Evolutionary conservation across 2,329 filamentous ascomycete genomes (phyloP).

Genomic region (Aspergillus vadensis): DNA sequence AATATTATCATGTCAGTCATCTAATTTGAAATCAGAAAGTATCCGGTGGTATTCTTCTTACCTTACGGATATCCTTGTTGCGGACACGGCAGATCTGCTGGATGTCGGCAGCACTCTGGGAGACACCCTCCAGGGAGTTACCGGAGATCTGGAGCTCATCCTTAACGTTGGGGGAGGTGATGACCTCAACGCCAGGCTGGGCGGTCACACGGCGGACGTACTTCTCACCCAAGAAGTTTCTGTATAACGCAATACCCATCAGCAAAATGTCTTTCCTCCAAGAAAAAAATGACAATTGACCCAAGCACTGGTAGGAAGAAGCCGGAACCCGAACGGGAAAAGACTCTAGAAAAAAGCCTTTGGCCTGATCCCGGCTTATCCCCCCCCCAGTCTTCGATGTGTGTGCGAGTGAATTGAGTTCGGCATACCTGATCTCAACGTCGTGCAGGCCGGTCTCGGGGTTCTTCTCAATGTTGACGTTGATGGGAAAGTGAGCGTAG

Average conservation of each 20-base stretch:
- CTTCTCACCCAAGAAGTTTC: conserved; percentile 99
- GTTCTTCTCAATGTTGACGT: conserved; percentile 99
- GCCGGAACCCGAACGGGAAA: background rate
- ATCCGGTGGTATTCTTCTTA: conserved; percentile 43
- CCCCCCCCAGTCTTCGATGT: background rate
- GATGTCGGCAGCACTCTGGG: conserved; percentile 97
- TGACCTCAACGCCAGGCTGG: conserved; percentile 86
- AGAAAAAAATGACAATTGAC: background rate
- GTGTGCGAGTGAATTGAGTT: background rate
- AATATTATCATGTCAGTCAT: background rate
- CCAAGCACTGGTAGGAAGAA: background rate
- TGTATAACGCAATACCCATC: conserved; percentile 45
- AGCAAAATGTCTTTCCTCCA: conserved; percentile 14
- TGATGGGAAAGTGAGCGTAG: conserved; percentile 99
- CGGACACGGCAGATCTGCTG: conserved; percentile 99
- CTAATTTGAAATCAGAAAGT: background rate
- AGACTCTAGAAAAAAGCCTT: background rate
- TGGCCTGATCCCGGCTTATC: background rate
- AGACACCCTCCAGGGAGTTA: conserved; percentile 96
- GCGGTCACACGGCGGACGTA: conserved; percentile 90
- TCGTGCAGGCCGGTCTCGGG: conserved; percentile 81
- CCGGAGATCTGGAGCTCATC: conserved; percentile 92
- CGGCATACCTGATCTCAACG: conserved; percentile 91
- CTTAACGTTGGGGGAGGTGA: conserved; percentile 90
- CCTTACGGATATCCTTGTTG: conserved; percentile 99